Conservation (phyloP, 2,329 filamentous ascomycete species). For the Aspergillus sp. region DNA sequence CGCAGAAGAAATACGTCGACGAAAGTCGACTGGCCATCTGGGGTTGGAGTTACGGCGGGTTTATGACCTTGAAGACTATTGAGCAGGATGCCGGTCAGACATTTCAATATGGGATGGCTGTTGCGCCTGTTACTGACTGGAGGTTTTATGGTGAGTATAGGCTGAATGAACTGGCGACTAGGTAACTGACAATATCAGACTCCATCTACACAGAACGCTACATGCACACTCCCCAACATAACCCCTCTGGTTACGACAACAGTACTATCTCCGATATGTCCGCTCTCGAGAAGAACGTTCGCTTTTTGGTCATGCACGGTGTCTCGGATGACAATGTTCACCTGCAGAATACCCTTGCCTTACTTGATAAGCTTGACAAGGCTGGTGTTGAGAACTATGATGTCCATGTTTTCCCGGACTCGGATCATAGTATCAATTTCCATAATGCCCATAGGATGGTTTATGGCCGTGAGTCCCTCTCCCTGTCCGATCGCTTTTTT, state of each 20-base stretch:
- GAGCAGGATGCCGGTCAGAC: constrained; percentile 83
- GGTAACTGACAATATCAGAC: constrained; percentile 13
- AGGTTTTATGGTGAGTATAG: constrained; percentile 61
- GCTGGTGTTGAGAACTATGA: constrained; percentile 85
- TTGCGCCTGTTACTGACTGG: constrained; percentile 98
- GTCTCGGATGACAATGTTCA: constrained; percentile 97
- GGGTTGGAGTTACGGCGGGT: constrained; percentile 98
- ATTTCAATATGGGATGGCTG: constrained; percentile 95
- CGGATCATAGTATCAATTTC: constrained; percentile 89
- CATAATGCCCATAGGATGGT: constrained; percentile 88
- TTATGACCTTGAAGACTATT: constrained; percentile 88
- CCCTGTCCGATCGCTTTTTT: background rate
- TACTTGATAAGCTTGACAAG: constrained; percentile 80
- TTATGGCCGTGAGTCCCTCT: constrained; percentile 66
- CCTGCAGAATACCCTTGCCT: constrained; percentile 81
- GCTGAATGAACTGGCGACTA: too few relatives aligned
- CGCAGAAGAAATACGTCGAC: constrained; percentile 74
- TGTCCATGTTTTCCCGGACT: constrained; percentile 92
- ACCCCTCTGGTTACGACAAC: constrained; percentile 65
- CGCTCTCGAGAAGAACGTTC: constrained; percentile 65
- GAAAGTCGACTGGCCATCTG: constrained; percentile 77
- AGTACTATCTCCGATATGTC: constrained; percentile 66
- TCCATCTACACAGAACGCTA: constrained; percentile 54
- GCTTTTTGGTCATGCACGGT: constrained; percentile 93
- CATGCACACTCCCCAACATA: constrained; percentile 89